Percentiles rank a stretch among this genome's conserved stretches.
These are phyloP conservation scores for Mixia osmundae DNA, from an alignment of 1,284 basidiomycete genomes.

Conservation along the genomic window DNA sequence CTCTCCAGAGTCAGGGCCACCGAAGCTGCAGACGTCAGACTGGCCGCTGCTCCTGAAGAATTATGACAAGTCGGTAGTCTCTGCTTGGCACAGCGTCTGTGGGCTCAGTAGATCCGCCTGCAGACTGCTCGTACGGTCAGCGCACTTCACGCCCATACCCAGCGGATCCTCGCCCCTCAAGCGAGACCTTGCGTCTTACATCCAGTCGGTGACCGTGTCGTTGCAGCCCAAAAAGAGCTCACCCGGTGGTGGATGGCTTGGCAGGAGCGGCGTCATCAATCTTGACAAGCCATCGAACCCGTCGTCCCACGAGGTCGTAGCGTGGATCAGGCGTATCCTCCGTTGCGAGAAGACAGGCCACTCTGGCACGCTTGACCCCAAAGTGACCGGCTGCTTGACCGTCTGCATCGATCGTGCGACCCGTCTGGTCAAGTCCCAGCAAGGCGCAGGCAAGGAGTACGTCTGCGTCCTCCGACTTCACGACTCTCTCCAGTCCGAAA, in stretches of 20 bases:
- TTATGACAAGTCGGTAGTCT: conserved; percentile 48
- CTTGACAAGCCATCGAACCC: conserved; percentile 99
- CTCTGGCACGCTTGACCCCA: conserved; percentile 92
- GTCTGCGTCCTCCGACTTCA: conserved; percentile 89
- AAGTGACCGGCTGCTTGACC: conserved; percentile 95
- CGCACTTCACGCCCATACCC: conserved; percentile 96
- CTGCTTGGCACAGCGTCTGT: not conserved
- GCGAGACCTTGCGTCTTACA: conserved; percentile 68
- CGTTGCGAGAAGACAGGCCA: conserved; percentile 96
- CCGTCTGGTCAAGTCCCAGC: conserved; percentile 94
- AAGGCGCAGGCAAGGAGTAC: conserved; percentile 97
- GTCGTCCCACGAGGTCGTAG: conserved; percentile 99
- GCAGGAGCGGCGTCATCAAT: conserved; percentile 89
- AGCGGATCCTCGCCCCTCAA: conserved; percentile 41
- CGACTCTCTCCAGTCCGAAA: conserved; percentile 50
- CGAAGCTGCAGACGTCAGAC: conserved; percentile 54
- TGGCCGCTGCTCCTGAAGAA: conserved; percentile 98
- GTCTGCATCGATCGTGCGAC: conserved; percentile 99
- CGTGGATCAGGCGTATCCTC: conserved; percentile 88
- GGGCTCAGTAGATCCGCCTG: conserved; percentile 1
- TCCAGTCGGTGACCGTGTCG: conserved; percentile 37
- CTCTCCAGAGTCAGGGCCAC: too few species aligned
- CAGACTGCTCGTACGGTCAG: conserved; percentile 57
- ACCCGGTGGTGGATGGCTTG: not conserved
- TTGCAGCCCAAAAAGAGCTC: not conserved